Evolutionary conservation across 805 yeast genomes (phyloP).

Genomic region (Lipomyces orientalis): DNA sequence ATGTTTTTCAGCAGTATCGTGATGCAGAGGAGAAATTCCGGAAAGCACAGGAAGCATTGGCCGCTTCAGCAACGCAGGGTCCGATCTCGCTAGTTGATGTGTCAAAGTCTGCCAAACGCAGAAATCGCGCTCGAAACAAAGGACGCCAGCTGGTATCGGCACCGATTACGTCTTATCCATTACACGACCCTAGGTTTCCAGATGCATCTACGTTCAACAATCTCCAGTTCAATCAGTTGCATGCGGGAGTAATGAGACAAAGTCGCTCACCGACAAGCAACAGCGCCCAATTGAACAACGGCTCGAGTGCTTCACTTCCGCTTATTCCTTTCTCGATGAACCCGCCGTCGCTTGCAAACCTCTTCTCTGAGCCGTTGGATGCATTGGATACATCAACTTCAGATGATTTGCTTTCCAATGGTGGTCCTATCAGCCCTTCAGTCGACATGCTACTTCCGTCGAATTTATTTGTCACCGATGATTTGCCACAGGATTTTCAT

Average conservation of each 20-base stretch:
- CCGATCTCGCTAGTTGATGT: conserved; percentile 31
- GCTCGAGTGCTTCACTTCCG: conserved; percentile 19
- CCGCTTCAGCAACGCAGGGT: conserved; percentile 27
- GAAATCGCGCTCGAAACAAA: conserved; percentile 26
- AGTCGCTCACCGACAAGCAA: neutral
- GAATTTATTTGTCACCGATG: conserved; percentile 42
- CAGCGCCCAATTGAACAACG: neutral
- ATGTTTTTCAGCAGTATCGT: conserved; percentile 45
- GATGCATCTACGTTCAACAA: conserved; percentile 38
- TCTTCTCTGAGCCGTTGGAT: conserved; percentile 20
- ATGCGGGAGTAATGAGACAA: conserved; percentile 5
- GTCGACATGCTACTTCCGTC: conserved; percentile 49
- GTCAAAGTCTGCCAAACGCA: conserved; percentile 29
- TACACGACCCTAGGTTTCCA: conserved; percentile 38
- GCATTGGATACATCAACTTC: conserved; percentile 8
- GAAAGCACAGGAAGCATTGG: conserved; percentile 28
- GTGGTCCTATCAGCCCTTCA: conserved; percentile 46
- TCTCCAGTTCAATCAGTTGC: conserved; percentile 17
- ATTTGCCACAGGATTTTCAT: conserved; percentile 11
- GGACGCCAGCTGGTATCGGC: conserved; percentile 31
- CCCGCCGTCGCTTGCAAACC: conserved; percentile 7
- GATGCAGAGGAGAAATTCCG: conserved; percentile 39
- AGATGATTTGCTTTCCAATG: conserved; percentile 36
- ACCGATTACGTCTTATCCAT: conserved; percentile 36
- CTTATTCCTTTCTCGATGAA: conserved; percentile 19